Evolutionary conservation across 345 rosid species (phyloP), one percentile per base, ranked within the genome.

Genomic region (Leavenworthia alabamica): DNA sequence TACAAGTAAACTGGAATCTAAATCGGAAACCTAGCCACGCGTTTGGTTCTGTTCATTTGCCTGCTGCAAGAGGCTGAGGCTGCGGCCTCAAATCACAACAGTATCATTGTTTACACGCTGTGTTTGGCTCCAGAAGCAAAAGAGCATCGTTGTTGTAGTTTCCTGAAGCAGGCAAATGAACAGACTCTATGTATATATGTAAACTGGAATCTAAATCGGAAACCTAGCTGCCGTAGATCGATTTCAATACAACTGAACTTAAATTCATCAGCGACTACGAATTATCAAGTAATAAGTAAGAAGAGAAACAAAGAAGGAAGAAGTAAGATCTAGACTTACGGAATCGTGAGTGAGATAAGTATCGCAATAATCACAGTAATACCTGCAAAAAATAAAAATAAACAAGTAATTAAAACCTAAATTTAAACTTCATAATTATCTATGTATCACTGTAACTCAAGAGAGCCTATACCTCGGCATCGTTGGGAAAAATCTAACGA

Each of bases 331-430:
- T 5, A 64, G 61, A 77, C 86, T 78, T 78, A 93, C 97, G 24
- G 99, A 87, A 78, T 93, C 99, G 76, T 93, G 99, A 41, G 99
- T 93, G 81, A 93, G 78, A 60, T 89, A 93, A 48, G 99, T 93
- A 56, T 93, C 99, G 62, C 99, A 87, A 64, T 93, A 93, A 70
- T 93, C 99, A 58, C 99, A 93, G 80, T 93, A 93, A 64, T 93
- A 89, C 80, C 99, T 87, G 83, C 77, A 60, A 74, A 64, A 36
- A 12, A 31, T 10, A 43, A 51, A 19, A 53, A n/a, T 15, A 24
- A 49, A 53, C 42, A 62, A 37, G 39, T 37, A 47, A 55, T n/a
- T n/a, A n/a, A 39, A 70, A 36, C 63, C 63, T 29, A 40, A 55
- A 2, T n/a, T 55, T 13, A 17, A 39, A 2, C 31, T 16, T 5